Conservation (phyloP, 106 monocot genomes). For the Alisma plantagoaquatica region DNA sequence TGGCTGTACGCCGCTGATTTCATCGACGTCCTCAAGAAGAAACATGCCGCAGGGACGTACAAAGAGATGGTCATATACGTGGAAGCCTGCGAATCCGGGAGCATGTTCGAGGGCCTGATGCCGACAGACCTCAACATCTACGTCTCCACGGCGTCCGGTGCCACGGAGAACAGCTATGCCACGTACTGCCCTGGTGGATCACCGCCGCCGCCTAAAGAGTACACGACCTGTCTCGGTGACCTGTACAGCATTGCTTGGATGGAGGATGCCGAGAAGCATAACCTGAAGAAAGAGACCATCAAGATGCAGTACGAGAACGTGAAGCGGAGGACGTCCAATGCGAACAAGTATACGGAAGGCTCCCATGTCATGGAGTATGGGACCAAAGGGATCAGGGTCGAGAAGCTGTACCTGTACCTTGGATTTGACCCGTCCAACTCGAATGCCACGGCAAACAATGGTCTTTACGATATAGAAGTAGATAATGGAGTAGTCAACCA, state of each 20-base stretch:
- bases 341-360: conserved; percentile 13
- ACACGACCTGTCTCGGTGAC: conserved; percentile 72
- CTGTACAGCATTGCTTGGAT: conserved; percentile 88
- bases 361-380: conserved; percentile 32
- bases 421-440: conserved; percentile 15
- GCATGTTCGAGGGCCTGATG: conserved; percentile 81
- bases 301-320: conserved; percentile 58
- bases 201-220: conserved; percentile 57
- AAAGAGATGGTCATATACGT: conserved; percentile 92
- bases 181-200: conserved; percentile 79
- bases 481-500: conserved; percentile 31
- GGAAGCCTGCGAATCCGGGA: conserved; percentile 94
- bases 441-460: conserved; percentile 23
- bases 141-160: conserved; percentile 87
- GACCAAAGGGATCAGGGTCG: conserved; percentile 3
- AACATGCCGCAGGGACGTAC: conserved; percentile 62
- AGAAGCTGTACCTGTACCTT: conserved; percentile 15
- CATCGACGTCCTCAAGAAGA: conserved; percentile 64
- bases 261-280: conserved; percentile 85
- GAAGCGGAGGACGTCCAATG: conserved; percentile 16
- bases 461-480: not conserved
- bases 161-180: conserved; percentile 79
- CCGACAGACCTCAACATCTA: conserved; percentile 70
- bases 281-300: conserved; percentile 73
- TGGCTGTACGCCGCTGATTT: conserved; percentile 60